Percentiles rank a stretch among this genome's conserved stretches.
Conservation (phyloP, 345 rosid genomes). For the Bruguiera sexangula region DNA sequence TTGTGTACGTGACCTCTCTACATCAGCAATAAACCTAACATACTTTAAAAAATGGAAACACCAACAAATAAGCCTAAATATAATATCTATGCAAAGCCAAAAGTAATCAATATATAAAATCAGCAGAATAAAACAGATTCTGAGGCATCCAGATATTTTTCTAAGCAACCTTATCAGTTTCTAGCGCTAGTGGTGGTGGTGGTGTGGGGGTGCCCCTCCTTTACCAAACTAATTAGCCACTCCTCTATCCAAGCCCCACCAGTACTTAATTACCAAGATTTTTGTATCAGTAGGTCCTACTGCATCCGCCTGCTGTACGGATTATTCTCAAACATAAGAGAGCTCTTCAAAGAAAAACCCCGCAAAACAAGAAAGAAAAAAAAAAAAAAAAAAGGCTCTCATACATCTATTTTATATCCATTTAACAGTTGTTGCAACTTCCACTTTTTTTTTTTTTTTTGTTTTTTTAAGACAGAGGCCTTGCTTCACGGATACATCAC, state of each 20-base stretch:
- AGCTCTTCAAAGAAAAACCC: not conserved
- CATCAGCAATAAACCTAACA: not conserved
- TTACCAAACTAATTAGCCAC: slow-evolving; percentile 17
- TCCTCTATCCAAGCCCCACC: slow-evolving; percentile 7
- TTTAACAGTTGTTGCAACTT: too few species aligned
- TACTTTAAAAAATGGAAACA: not conserved
- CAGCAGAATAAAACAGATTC: not conserved
- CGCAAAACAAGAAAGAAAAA: not conserved
- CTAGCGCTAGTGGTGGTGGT: slow-evolving; percentile 11
- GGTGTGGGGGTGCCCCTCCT: slow-evolving; percentile 17
- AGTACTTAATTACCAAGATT: slow-evolving; percentile 5
- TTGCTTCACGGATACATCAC: too few species aligned
- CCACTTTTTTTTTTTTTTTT: too few species aligned
- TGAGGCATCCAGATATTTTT: slow-evolving; percentile 13
- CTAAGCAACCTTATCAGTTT: slow-evolving; percentile 15
- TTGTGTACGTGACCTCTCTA: not conserved
- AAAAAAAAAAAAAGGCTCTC: too few species aligned
- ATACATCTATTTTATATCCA: too few species aligned
- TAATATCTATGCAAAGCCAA: slow-evolving; percentile 13
- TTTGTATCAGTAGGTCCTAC: slow-evolving; percentile 35
- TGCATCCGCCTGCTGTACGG: slow-evolving; percentile 23
- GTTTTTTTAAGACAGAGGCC: too few species aligned
- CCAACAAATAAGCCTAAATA: slow-evolving; percentile 1
- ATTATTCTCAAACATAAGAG: slow-evolving; percentile 7
- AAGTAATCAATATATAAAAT: not conserved